Percentiles rank a stretch among this genome's conserved stretches.
phyloP scores from a whole-genome alignment of 139 green algal genomes.

The Axilococcus clingmanii region DNA sequence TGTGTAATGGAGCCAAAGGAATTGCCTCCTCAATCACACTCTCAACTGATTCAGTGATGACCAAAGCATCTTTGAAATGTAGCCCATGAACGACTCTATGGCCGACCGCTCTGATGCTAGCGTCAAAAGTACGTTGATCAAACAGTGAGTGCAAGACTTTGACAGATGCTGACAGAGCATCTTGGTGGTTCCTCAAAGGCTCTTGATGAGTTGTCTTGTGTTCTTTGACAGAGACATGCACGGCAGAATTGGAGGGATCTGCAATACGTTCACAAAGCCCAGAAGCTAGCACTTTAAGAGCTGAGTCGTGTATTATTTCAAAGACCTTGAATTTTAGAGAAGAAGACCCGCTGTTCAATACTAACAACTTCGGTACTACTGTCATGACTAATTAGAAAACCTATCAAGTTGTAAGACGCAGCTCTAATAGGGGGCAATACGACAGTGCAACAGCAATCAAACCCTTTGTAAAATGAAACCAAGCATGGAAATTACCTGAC shows the following conservation, averaged over 20 bases:
- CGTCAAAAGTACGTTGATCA: slow-evolving; percentile 24
- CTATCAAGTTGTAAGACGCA: no score
- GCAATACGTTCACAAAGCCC: slow-evolving; percentile 69
- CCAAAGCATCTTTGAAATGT: slow-evolving; percentile 38
- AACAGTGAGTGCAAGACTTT: no score
- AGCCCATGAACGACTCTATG: slow-evolving; percentile 78
- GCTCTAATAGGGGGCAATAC: no score
- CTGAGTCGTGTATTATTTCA: slow-evolving; percentile 1
- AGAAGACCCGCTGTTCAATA: slow-evolving; percentile 55
- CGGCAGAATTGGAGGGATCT: slow-evolving; percentile 26
- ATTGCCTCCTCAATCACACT: slow-evolving; percentile 45
- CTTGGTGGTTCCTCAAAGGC: slow-evolving; percentile 33
- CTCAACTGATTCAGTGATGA: slow-evolving; percentile 45
- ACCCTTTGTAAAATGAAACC: no score
- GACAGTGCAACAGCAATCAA: no score
- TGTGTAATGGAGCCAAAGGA: slow-evolving; percentile 79
- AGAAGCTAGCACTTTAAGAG: slow-evolving; percentile 24
- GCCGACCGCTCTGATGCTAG: slow-evolving; percentile 30
- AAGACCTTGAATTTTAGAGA: slow-evolving; percentile 71
- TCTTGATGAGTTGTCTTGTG: no score
- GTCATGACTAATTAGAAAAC: no score
- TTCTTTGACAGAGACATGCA: slow-evolving; percentile 19
- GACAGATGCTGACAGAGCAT: no score
- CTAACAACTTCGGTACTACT: slow-evolving; percentile 56
- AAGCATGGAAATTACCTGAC: no score